phyloP scores from a whole-genome alignment of 805 yeast genomes.

The Saccharomycopsis sp. region DNA sequence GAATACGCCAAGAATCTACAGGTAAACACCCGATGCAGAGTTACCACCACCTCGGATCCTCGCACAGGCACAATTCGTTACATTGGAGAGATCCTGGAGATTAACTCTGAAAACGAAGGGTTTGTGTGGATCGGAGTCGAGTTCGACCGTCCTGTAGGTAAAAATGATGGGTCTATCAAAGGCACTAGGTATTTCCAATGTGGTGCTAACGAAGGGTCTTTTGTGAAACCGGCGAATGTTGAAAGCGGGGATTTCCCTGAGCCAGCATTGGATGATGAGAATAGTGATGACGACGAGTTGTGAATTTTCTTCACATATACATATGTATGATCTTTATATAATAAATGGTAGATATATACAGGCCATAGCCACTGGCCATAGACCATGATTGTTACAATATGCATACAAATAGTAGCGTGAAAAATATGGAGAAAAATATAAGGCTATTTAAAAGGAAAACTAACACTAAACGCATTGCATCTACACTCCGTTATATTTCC shows the following conservation, averaged over 20 bases:
- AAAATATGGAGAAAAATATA: too few relatives aligned
- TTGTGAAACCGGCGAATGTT: conserved; percentile 63
- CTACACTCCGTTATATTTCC: too few relatives aligned
- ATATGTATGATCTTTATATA: neutral
- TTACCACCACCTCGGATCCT: conserved; percentile 34
- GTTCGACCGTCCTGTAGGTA: conserved; percentile 81
- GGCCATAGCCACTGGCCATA: too few relatives aligned
- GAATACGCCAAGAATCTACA: conserved; percentile 31
- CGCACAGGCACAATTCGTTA: conserved; percentile 67
- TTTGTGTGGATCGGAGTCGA: conserved; percentile 75
- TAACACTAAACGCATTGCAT: too few relatives aligned
- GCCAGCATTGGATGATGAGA: conserved; percentile 34
- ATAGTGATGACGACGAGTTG: conserved; percentile 35
- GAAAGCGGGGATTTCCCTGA: conserved; percentile 65
- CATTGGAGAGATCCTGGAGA: conserved; percentile 60
- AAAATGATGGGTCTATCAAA: conserved; percentile 70
- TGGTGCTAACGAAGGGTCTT: conserved; percentile 60
- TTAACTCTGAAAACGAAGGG: conserved; percentile 39
- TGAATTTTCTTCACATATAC: neutral
- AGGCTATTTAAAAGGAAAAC: too few relatives aligned
- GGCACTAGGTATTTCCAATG: conserved; percentile 57
- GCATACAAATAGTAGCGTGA: too few relatives aligned
- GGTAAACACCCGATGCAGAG: conserved; percentile 50
- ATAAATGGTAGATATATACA: too few relatives aligned
- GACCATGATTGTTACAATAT: too few relatives aligned